phyloP scores from a whole-genome alignment of 2,329 filamentous ascomycete species.

The Aspergillus sp. region DNA sequence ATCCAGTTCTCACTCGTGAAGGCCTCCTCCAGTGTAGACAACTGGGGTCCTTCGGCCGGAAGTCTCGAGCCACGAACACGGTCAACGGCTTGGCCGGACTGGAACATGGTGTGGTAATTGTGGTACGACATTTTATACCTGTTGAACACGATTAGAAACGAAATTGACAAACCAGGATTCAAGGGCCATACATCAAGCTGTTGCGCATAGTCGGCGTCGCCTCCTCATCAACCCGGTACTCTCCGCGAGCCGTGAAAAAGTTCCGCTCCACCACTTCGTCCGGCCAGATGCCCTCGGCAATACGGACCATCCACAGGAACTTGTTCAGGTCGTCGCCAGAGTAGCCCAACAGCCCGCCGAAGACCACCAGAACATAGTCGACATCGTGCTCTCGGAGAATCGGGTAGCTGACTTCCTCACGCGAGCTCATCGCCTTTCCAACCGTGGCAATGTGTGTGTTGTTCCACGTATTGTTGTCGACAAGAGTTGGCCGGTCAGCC shows the following conservation, averaged over 20 bases:
- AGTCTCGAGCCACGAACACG: constrained; percentile 74
- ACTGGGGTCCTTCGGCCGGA: constrained; percentile 73
- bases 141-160: constrained; percentile 14
- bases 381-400: constrained; percentile 99
- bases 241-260: constrained; percentile 87
- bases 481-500: constrained; percentile 91
- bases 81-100: constrained; percentile 78
- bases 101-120: constrained; percentile 91
- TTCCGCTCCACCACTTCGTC: constrained; percentile 95
- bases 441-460: constrained; percentile 99
- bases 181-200: constrained; percentile 77
- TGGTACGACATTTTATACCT: constrained; percentile 99
- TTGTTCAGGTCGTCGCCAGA: constrained; percentile 99
- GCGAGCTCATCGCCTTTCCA: constrained; percentile 95
- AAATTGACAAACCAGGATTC: neutral
- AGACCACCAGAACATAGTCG: constrained; percentile 96
- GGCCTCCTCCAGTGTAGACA: constrained; percentile 87
- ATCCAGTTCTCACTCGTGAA: constrained; percentile 99
- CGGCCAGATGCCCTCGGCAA: constrained; percentile 99
- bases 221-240: constrained; percentile 88
- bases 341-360: constrained; percentile 90
- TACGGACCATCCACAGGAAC: constrained; percentile 99
- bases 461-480: constrained; percentile 99
- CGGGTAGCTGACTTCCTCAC: constrained; percentile 95
- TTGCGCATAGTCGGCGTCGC: constrained; percentile 97